phyloP scores from a whole-genome alignment of 2,329 filamentous ascomycete genomes.

The Herpotrichia juniperi region DNA sequence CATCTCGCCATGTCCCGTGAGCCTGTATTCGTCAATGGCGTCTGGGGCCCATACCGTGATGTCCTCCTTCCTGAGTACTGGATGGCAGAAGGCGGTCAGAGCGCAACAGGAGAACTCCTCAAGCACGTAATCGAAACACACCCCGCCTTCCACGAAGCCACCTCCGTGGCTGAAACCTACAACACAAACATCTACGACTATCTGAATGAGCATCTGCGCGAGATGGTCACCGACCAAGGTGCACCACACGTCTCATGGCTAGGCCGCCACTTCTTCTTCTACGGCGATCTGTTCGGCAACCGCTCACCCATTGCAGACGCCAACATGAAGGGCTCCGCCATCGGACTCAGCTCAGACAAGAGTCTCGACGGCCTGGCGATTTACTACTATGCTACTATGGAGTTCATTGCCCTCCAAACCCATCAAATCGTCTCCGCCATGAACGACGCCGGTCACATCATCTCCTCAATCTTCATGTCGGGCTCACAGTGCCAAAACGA shows the following conservation, averaged over 20 bases:
- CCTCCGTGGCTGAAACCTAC: constrained; percentile 78
- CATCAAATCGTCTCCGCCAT: constrained; percentile 93
- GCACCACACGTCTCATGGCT: constrained; percentile 85
- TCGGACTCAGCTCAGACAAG: constrained; percentile 87
- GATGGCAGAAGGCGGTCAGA: constrained; percentile 98
- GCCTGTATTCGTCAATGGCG: constrained; percentile 90
- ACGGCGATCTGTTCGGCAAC: constrained; percentile 97
- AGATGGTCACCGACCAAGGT: constrained; percentile 70
- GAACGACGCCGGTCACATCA: constrained; percentile 87
- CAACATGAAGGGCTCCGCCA: constrained; percentile 87
- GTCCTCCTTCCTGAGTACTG: constrained; percentile 90
- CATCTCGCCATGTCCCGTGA: constrained; percentile 95
- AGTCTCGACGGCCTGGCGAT: constrained; percentile 85
- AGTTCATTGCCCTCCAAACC: constrained; percentile 97
- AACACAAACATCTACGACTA: constrained; percentile 94
- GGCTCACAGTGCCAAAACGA: constrained; percentile 97
- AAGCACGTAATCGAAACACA: constrained; percentile 96
- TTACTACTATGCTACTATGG: constrained; percentile 94
- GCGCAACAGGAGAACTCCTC: constrained; percentile 90
- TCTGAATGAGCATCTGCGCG: constrained; percentile 83
- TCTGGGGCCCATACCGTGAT: constrained; percentile 97
- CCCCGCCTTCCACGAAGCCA: constrained; percentile 81
- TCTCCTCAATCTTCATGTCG: constrained; percentile 97
- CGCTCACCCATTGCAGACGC: constrained; percentile 91
- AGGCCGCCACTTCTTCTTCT: constrained; percentile 96